Evolutionary conservation across 2,329 filamentous ascomycete species (phyloP).

Genomic region (Talaromyces islandicus): DNA sequence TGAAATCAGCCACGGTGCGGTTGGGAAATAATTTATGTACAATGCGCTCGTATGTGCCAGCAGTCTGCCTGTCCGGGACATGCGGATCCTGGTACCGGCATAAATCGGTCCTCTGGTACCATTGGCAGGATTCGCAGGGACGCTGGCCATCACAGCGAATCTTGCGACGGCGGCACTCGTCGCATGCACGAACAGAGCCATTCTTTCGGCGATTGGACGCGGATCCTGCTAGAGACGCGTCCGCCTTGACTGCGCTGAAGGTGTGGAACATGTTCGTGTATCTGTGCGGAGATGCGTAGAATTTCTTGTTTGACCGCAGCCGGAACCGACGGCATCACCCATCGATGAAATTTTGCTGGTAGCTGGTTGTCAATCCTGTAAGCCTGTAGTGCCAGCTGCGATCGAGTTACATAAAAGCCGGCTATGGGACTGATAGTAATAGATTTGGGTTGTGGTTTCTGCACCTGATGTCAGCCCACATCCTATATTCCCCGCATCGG

Average conservation of each 20-base stretch:
- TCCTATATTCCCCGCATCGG: too few relatives aligned
- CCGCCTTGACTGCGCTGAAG: neutral
- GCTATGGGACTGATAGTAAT: too few relatives aligned
- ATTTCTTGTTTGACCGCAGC: too few relatives aligned
- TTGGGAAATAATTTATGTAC: conserved; percentile 59
- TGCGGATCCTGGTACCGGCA: conserved; percentile 76
- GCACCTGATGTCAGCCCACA: too few relatives aligned
- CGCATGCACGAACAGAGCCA: conserved; percentile 2
- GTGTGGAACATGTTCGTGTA: neutral
- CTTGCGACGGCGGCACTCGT: conserved; percentile 65
- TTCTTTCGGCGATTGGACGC: neutral
- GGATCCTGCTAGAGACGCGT: neutral
- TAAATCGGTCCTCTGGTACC: conserved; percentile 70
- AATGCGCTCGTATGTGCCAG: conserved; percentile 29
- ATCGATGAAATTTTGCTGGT: too few relatives aligned
- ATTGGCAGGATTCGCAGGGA: conserved; percentile 76
- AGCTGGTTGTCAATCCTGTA: too few relatives aligned
- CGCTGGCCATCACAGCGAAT: conserved; percentile 78
- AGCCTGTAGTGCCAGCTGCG: too few relatives aligned
- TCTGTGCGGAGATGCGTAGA: too few relatives aligned
- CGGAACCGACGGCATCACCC: too few relatives aligned
- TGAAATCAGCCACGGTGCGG: conserved; percentile 47
- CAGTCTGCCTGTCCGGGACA: neutral
- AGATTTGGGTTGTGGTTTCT: too few relatives aligned
- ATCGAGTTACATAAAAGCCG: too few relatives aligned